phyloP scores from a whole-genome alignment of 2,329 filamentous ascomycete genomes.

The Delphinella strobiligena region DNA sequence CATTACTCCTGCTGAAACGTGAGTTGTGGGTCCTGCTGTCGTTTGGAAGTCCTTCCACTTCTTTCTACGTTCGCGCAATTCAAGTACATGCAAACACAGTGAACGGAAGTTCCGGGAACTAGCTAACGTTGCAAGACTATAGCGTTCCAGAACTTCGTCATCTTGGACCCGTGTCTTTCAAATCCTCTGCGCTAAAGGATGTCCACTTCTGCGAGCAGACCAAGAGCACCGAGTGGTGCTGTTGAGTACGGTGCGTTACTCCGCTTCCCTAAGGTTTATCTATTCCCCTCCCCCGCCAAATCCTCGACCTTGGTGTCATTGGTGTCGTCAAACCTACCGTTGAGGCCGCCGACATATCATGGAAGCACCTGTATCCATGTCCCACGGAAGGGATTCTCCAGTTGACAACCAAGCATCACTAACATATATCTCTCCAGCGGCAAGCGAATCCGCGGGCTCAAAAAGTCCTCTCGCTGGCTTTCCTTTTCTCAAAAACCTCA shows the following conservation, averaged over 20 bases:
- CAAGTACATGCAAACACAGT: not conserved
- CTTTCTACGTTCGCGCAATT: not conserved
- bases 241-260: slow-evolving; percentile 7
- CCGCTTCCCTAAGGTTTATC: not conserved
- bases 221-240: slow-evolving; percentile 6
- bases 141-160: slow-evolving; percentile 8
- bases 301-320: too few relatives aligned
- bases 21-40: too few relatives aligned
- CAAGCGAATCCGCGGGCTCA: slow-evolving; percentile 7
- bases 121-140: not conserved
- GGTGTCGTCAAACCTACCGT: too few relatives aligned
- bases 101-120: not conserved
- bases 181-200: slow-evolving; percentile 7
- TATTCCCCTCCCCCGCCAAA: not conserved
- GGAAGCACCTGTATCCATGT: not conserved
- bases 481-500: slow-evolving; percentile 48
- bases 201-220: slow-evolving; percentile 4
- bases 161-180: slow-evolving; percentile 4
- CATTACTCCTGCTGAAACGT: too few relatives aligned
- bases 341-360: too few relatives aligned
- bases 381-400: not conserved
- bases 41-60: too few relatives aligned
- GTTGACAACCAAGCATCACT: slow-evolving; percentile 5
- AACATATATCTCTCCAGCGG: slow-evolving; percentile 6
- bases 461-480: slow-evolving; percentile 18